Percentiles rank a stretch among this genome's conserved stretches.
Evolutionary conservation across 176 grass and related monocot genomes (phyloP).

Genomic region (Triticum turgidum): DNA sequence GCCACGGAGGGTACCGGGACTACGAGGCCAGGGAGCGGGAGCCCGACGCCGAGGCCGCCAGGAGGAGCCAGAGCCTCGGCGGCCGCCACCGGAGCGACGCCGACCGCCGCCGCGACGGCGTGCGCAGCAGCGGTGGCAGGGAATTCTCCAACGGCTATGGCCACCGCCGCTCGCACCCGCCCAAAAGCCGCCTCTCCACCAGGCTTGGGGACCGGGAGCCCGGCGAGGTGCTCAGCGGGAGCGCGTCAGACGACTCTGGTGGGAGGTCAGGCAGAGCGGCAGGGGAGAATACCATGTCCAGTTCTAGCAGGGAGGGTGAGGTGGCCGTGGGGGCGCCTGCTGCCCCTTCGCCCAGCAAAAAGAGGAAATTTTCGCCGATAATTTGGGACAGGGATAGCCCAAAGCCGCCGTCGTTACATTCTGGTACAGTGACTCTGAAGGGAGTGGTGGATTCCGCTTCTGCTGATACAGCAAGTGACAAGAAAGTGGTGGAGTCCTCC

Average conservation of each 20-base stretch:
- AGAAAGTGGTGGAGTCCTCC: conserved; percentile 3
- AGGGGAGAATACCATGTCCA: conserved; percentile 39
- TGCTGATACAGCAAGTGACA: conserved; percentile 24
- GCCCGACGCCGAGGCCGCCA: conserved; percentile 42
- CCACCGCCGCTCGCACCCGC: conserved; percentile 41
- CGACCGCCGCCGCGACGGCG: conserved; percentile 32
- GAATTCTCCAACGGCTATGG: conserved; percentile 41
- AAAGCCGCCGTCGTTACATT: conserved; percentile 23
- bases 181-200: conserved; percentile 33
- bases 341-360: conserved; percentile 41
- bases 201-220: conserved; percentile 65
- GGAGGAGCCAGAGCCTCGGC: conserved; percentile 22
- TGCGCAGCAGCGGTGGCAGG: conserved; percentile 34
- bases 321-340: background rate
- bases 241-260: conserved; percentile 61
- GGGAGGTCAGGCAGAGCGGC: conserved; percentile 35
- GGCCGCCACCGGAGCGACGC: conserved; percentile 28
- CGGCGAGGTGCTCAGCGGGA: conserved; percentile 76
- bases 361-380: conserved; percentile 94
- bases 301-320: conserved; percentile 38
- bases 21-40: conserved; percentile 64
- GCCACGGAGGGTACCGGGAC: conserved; percentile 50
- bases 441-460: conserved; percentile 5
- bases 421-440: conserved; percentile 23
- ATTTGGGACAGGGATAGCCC: conserved; percentile 82